Evolutionary conservation across 2,329 filamentous ascomycete genomes (phyloP).

Genomic region (Pseudogymnoascus sp.): DNA sequence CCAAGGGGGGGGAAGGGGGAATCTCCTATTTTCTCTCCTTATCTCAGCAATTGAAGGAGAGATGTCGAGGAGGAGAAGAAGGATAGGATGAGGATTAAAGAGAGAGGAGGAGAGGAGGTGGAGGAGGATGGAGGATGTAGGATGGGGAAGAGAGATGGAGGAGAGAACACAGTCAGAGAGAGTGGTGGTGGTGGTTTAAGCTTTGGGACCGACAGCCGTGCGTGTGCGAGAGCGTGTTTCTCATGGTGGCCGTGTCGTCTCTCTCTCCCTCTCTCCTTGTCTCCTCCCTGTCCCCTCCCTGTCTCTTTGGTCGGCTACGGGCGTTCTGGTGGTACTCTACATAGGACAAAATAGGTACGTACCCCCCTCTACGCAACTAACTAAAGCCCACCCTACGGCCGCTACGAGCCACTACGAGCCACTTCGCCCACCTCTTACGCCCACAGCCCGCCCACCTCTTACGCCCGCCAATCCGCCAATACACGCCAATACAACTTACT

Average conservation of each 20-base stretch:
- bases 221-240: constrained; percentile 1
- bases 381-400: background rate
- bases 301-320: background rate
- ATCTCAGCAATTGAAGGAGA: constrained; percentile 1
- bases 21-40: background rate
- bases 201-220: constrained; percentile 6
- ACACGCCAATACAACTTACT: background rate
- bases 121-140: background rate
- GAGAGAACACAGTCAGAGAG: constrained; percentile 1
- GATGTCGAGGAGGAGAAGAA: background rate
- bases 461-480: background rate
- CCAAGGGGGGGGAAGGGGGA: background rate
- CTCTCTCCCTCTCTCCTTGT: background rate
- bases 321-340: background rate
- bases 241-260: background rate
- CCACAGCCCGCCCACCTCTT: background rate
- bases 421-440: background rate
- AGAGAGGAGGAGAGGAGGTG: constrained; percentile 12
- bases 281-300: background rate
- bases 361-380: background rate
- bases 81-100: constrained; percentile 9
- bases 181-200: constrained; percentile 3
- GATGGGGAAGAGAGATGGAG: constrained; percentile 4
- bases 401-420: too few relatives aligned
- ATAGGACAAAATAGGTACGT: background rate